Percentiles rank a stretch among this genome's conserved stretches.
Evolutionary conservation across 805 yeast genomes (phyloP).

Genomic region (Nakazawaea molendinolei): DNA sequence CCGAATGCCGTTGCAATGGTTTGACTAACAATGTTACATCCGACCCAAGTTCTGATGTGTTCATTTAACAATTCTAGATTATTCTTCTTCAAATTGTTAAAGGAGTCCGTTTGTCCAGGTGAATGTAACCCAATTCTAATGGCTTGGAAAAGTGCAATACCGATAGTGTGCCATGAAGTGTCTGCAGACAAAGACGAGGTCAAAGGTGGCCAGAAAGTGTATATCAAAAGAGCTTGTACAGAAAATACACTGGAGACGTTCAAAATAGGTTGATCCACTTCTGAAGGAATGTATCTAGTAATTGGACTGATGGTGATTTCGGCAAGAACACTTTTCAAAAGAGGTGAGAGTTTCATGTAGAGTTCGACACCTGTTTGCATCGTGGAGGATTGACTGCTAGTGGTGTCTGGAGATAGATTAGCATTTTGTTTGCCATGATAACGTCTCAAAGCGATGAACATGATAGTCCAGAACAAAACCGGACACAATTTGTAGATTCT

Average conservation of each 20-base stretch:
- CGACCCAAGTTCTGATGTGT: constrained; percentile 87
- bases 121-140: constrained; percentile 86
- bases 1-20: constrained; percentile 89
- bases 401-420: constrained; percentile 20
- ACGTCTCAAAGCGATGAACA: constrained; percentile 77
- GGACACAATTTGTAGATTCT: constrained; percentile 75
- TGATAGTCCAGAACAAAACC: constrained; percentile 87
- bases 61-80: constrained; percentile 54
- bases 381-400: constrained; percentile 17
- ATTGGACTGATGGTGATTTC: constrained; percentile 90
- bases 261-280: constrained; percentile 71
- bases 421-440: constrained; percentile 22
- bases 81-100: constrained; percentile 38
- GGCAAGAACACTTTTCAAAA: constrained; percentile 70
- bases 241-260: constrained; percentile 90
- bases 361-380: constrained; percentile 25
- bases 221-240: constrained; percentile 85
- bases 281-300: constrained; percentile 74
- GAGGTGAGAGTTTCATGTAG: constrained; percentile 58
- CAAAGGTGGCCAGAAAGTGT: constrained; percentile 93
- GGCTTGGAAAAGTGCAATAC: constrained; percentile 89
- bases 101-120: constrained; percentile 46
- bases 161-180: constrained; percentile 92
- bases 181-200: constrained; percentile 94
- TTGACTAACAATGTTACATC: constrained; percentile 86